Base-by-base conservation (phyloP, 192 early-diverging fungal genomes). In the Coemansia sp. region DNA sequence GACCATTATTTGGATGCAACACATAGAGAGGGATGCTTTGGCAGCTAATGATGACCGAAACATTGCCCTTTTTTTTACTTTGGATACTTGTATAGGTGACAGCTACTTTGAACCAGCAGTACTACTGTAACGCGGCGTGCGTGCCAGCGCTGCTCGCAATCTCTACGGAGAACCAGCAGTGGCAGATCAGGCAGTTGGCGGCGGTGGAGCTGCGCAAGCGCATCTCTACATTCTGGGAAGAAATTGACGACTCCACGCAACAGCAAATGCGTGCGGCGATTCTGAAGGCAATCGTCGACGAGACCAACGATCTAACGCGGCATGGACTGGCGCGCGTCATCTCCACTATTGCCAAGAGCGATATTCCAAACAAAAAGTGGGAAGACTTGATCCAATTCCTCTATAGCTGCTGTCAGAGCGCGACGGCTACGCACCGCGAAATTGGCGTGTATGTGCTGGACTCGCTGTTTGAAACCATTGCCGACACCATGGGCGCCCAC, bases 171-270 rank as follows among this genome's bases (percentile, higher is more conserved):
- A 88, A 87, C 49, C 63, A 86, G 62, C 83, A 91, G 64, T 75
- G 84, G 69, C 85, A 90, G 79, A 82, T 97, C 40, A 92, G 94
- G 46, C 94, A 96, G 76, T 82, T 97, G 52, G 91, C 93, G 33
- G 89, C 93, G 4, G 94, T 97, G 28, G 95, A 97, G 85, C 86
- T 93, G 66, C 89, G 93, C 66, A 97, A 97, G 74, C 89, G 91
- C 61, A 78, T 92, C 42, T 64, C 84, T 21, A 91, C 87, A 78
- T 90, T 86, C 85, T 97, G 94, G 94, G 72, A 81, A n/a, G 81
- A 88, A 9, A 60, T 94, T 10, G 89, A 88, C 42, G 81, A 68
- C 21, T 73, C 73, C 13, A 79, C 77, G 26, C 81, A 89, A 64
- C 82, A 78, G 50, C 72, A 77, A 55, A 88, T 95, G 60, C 92